A percentile compares a stretch with the other conserved stretches of the same genome.
These are phyloP conservation scores for Fusarium clavum DNA, from an alignment of 2,329 filamentous ascomycete genomes.

Conservation along the genomic window DNA sequence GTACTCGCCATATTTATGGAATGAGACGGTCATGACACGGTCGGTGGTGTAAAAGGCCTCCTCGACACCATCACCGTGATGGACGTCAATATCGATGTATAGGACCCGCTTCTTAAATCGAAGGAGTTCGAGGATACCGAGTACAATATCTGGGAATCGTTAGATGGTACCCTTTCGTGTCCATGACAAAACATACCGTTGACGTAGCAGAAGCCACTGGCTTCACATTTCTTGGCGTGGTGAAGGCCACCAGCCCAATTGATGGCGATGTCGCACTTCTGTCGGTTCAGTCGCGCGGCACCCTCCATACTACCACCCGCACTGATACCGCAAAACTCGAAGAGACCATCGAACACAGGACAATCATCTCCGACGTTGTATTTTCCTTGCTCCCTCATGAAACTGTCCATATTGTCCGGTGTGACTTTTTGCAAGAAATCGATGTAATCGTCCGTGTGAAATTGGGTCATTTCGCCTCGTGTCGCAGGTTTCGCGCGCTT, in stretches of 20 bases:
- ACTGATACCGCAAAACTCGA: slow-evolving; percentile 95
- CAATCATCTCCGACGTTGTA: slow-evolving; percentile 98
- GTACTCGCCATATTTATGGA: slow-evolving; percentile 97
- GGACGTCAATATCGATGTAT: slow-evolving; percentile 96
- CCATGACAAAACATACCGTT: slow-evolving; percentile 73
- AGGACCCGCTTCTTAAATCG: slow-evolving; percentile 94
- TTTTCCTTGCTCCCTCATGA: slow-evolving; percentile 87
- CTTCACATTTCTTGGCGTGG: slow-evolving; percentile 96
- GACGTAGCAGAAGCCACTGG: slow-evolving; percentile 97
- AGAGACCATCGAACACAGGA: slow-evolving; percentile 97
- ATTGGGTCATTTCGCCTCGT: slow-evolving; percentile 89
- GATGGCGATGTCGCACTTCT: slow-evolving; percentile 95
- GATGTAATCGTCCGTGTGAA: slow-evolving; percentile 95
- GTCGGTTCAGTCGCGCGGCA: slow-evolving; percentile 86
- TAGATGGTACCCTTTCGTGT: slow-evolving; percentile 5
- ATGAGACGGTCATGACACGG: slow-evolving; percentile 91
- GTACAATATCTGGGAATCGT: slow-evolving; percentile 80
- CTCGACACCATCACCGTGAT: slow-evolving; percentile 93
- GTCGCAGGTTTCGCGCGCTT: slow-evolving; percentile 88
- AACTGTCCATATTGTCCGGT: slow-evolving; percentile 97
- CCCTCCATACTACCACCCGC: slow-evolving; percentile 95
- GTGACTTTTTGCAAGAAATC: slow-evolving; percentile 96
- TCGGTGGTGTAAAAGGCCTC: slow-evolving; percentile 94
- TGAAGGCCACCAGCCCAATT: slow-evolving; percentile 98
- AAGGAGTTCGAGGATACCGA: slow-evolving; percentile 92